These are phyloP conservation scores for Solanum microdontum DNA, from an alignment of 257 asterid species.

Conservation along the genomic window DNA sequence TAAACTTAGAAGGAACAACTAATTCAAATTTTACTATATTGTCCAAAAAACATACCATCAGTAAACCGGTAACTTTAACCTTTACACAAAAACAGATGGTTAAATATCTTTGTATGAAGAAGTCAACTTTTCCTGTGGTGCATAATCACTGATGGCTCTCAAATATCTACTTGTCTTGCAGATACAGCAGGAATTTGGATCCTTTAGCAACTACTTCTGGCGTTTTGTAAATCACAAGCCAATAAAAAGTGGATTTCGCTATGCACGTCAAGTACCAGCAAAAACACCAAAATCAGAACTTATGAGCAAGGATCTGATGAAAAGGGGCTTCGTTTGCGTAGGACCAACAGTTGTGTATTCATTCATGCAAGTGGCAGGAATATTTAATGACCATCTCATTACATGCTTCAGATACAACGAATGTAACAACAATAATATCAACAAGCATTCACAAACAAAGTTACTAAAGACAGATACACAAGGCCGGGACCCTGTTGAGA, in stretches of 20 bases:
- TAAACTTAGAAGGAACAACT: neutral
- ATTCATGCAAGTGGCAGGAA: conserved; percentile 69
- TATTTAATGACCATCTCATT: conserved; percentile 58
- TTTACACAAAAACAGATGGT: neutral
- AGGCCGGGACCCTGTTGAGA: conserved; percentile 7
- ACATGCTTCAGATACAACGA: conserved; percentile 58
- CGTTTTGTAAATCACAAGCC: conserved; percentile 51
- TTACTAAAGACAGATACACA: conserved; percentile 3
- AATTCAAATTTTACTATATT: neutral
- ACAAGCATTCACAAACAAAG: conserved; percentile 4
- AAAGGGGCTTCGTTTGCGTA: conserved; percentile 58
- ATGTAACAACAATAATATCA: conserved; percentile 17
- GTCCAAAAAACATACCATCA: neutral
- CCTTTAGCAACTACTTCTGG: conserved; percentile 71
- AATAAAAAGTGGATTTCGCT: conserved; percentile 28
- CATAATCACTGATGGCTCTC: neutral
- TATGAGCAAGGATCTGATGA: conserved; percentile 68
- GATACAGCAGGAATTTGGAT: conserved; percentile 70
- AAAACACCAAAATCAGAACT: conserved; percentile 76
- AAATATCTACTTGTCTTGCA: conserved; percentile 3
- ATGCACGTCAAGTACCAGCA: conserved; percentile 56
- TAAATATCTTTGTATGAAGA: neutral
- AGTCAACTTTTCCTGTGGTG: neutral
- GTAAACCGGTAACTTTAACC: neutral
- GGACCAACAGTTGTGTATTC: conserved; percentile 76